phyloP scores from a whole-genome alignment of 805 yeast genomes.

The Brettanomyces sp. region DNA sequence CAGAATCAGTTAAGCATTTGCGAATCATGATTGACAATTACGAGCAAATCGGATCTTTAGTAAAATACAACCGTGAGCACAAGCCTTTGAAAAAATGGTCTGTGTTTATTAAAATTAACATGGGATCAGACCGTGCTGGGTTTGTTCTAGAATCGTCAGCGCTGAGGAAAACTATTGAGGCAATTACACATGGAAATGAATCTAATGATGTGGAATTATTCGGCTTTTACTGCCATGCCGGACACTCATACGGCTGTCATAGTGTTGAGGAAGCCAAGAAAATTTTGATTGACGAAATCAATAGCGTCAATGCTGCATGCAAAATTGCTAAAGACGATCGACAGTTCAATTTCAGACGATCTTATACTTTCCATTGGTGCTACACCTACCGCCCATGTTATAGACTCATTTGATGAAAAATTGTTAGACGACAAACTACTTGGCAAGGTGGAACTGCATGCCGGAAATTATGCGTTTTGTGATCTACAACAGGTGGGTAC shows the following conservation, averaged over 20 bases:
- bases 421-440: slow-evolving; percentile 6
- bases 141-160: slow-evolving; percentile 17
- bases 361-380: slow-evolving; percentile 68
- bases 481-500: slow-evolving; percentile 76
- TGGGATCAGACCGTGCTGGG: slow-evolving; percentile 72
- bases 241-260: slow-evolving; percentile 55
- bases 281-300: slow-evolving; percentile 46
- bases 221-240: slow-evolving; percentile 77
- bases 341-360: slow-evolving; percentile 21
- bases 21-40: slow-evolving; percentile 53
- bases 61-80: slow-evolving; percentile 22
- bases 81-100: slow-evolving; percentile 40
- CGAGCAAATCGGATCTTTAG: slow-evolving; percentile 44
- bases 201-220: slow-evolving; percentile 33
- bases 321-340: slow-evolving; percentile 25
- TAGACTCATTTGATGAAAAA: slow-evolving; percentile 17
- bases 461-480: slow-evolving; percentile 70
- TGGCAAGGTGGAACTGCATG: slow-evolving; percentile 59
- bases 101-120: slow-evolving; percentile 56
- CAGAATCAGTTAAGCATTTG: slow-evolving; percentile 32
- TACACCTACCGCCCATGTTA: slow-evolving; percentile 69
- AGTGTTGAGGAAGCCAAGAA: slow-evolving; percentile 36
- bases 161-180: slow-evolving; percentile 19
- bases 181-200: slow-evolving; percentile 15
- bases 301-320: slow-evolving; percentile 47